A percentile compares a stretch with the other conserved stretches of the same genome.
Evolutionary conservation across 164 flowering plant genomes (phyloP).

Genomic region (Vitis cinerea): DNA sequence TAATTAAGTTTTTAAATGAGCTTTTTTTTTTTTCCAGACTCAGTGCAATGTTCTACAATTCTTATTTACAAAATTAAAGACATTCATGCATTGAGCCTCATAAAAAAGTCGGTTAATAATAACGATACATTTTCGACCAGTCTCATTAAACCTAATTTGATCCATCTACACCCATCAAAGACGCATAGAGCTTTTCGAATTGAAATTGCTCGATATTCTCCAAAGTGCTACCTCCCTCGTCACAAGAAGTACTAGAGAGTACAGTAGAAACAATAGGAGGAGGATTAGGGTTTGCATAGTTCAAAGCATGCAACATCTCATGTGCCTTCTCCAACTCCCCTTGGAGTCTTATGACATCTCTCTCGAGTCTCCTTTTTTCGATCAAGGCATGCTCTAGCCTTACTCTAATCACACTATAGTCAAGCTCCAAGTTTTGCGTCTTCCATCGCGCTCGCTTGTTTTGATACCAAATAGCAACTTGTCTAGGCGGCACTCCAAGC

Average conservation of each 20-base stretch:
- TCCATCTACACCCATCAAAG: conserved; percentile 20
- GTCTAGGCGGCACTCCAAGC: conserved; percentile 43
- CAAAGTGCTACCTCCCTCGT: conserved; percentile 24
- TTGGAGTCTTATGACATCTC: conserved; percentile 30
- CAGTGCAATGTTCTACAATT: too few relatives aligned
- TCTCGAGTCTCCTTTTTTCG: conserved; percentile 34
- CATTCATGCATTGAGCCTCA: too few relatives aligned
- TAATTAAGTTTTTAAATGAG: too few relatives aligned
- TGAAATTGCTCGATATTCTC: conserved; percentile 13
- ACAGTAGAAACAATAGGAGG: background rate
- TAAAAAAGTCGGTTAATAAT: too few relatives aligned
- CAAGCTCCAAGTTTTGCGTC: conserved; percentile 43
- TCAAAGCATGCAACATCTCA: conserved; percentile 13
- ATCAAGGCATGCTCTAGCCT: conserved; percentile 25
- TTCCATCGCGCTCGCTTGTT: conserved; percentile 53
- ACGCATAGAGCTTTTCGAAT: conserved; percentile 30
- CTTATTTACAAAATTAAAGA: too few relatives aligned
- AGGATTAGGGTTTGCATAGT: background rate
- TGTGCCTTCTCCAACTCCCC: conserved; percentile 30
- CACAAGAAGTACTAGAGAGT: background rate
- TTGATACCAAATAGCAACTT: conserved; percentile 56
- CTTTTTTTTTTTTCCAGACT: too few relatives aligned
- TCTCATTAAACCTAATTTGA: background rate
- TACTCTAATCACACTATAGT: conserved; percentile 18
- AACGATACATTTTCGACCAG: too few relatives aligned